A percentile compares a stretch with the other conserved stretches of the same genome.
These are phyloP conservation scores for Trypanosomatidae sp. DNA, from an alignment of 208 protist species.

Conservation along the genomic window DNA sequence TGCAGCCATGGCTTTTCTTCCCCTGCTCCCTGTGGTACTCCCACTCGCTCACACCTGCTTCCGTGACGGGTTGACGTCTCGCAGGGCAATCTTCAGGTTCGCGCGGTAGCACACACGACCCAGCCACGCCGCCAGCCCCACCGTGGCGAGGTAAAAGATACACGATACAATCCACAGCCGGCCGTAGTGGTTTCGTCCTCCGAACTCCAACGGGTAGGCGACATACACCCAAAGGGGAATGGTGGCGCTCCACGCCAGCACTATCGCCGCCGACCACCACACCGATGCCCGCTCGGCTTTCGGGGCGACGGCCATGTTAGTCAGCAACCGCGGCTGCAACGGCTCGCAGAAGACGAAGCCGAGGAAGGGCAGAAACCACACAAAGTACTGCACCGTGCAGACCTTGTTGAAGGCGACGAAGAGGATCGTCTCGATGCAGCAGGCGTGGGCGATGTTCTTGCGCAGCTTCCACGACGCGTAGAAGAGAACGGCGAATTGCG, in stretches of 20 bases:
- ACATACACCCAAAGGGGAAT: constrained; percentile 81
- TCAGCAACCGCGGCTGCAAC: constrained; percentile 6
- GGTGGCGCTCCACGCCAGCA: constrained; percentile 57
- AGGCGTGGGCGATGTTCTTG: constrained; percentile 73
- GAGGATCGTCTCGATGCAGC: constrained; percentile 80
- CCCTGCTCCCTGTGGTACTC: no score
- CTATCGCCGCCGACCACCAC: constrained; percentile 16
- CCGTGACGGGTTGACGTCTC: constrained; percentile 8
- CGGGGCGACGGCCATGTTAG: background rate
- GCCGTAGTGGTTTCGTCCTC: constrained; percentile 76
- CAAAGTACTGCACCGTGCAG: constrained; percentile 95
- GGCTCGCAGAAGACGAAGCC: constrained; percentile 74
- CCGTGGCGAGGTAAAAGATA: constrained; percentile 86
- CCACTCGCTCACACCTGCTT: no score
- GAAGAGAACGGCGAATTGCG: constrained; percentile 72
- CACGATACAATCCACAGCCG: constrained; percentile 78
- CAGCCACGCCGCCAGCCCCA: constrained; percentile 58
- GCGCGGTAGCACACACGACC: constrained; percentile 43
- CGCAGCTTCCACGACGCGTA: constrained; percentile 73
- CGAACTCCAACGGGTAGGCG: constrained; percentile 86
- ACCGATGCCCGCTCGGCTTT: constrained; percentile 16
- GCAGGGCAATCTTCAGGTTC: constrained; percentile 7
- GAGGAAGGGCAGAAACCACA: constrained; percentile 92
- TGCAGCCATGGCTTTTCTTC: no score
- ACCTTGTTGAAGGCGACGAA: constrained; percentile 96